phyloP scores from a whole-genome alignment of 345 rosid species.

The Bruguiera gymnorhiza region DNA sequence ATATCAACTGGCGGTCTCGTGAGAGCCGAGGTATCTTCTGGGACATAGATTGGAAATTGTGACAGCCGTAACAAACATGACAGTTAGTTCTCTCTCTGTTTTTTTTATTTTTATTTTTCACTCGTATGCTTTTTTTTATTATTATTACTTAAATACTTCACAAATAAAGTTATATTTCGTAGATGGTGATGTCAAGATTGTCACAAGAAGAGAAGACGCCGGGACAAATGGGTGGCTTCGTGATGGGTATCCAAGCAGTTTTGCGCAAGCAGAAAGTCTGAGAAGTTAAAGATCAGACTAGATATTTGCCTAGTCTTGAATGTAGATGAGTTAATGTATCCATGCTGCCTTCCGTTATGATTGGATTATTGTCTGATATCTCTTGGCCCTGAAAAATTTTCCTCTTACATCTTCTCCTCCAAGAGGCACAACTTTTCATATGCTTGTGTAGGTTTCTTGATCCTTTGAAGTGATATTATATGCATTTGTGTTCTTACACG shows the following conservation, averaged over 20 bases:
- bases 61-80: constrained; percentile 46
- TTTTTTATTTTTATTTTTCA: not conserved
- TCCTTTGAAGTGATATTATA: no score
- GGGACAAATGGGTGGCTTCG: constrained; percentile 84
- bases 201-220: constrained; percentile 52
- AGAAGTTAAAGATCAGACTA: constrained; percentile 63
- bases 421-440: no score
- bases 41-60: constrained; percentile 75
- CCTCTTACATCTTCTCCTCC: not conserved
- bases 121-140: not conserved
- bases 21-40: constrained; percentile 73
- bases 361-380: constrained; percentile 4
- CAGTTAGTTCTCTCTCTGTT: not conserved
- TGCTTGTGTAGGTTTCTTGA: no score
- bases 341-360: not conserved
- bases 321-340: constrained; percentile 37
- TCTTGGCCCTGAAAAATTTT: not conserved
- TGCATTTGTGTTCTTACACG: not conserved
- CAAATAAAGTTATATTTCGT: constrained; percentile 14
- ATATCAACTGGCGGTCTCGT: constrained; percentile 83
- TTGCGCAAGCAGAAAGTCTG: constrained; percentile 73
- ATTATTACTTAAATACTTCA: not conserved
- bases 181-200: constrained; percentile 69
- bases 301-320: constrained; percentile 67
- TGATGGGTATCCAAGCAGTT: constrained; percentile 82